A percentile compares a stretch with the other conserved stretches of the same genome.
These are phyloP conservation scores for Knufia fluminis DNA, from an alignment of 2,329 filamentous ascomycete genomes.

Conservation along the genomic window DNA sequence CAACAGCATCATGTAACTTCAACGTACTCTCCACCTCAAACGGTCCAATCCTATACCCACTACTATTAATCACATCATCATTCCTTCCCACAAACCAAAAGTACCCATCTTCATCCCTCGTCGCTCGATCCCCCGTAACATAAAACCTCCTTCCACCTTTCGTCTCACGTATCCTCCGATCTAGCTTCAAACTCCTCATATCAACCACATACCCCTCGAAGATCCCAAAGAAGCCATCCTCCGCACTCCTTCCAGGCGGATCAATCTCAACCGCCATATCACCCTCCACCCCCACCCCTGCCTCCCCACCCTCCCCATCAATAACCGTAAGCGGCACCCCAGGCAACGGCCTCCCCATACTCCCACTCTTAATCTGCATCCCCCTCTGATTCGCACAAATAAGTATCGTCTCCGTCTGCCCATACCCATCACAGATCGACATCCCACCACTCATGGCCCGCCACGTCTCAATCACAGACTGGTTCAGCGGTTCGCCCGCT, in stretches of 20 bases:
- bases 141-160: conserved; percentile 25
- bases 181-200: conserved; percentile 14
- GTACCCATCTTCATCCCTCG: conserved; percentile 28
- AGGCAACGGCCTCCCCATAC: conserved; percentile 33
- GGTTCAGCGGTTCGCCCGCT: conserved; percentile 34
- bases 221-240: conserved; percentile 17
- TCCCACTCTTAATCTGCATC: conserved; percentile 28
- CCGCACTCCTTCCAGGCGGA: conserved; percentile 3
- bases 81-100: conserved; percentile 30
- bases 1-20: conserved; percentile 32
- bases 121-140: conserved; percentile 31
- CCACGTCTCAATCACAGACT: conserved; percentile 32
- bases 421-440: conserved; percentile 34
- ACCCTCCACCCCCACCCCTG: conserved; percentile 26
- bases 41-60: conserved; percentile 32
- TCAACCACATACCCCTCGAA: conserved; percentile 20
- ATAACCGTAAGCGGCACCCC: conserved; percentile 30
- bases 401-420: conserved; percentile 34
- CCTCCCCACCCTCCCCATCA: conserved; percentile 26
- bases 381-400: conserved; percentile 33
- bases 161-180: conserved; percentile 15
- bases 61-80: conserved; percentile 34
- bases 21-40: conserved; percentile 36
- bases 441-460: conserved; percentile 27
- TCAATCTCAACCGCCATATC: conserved; percentile 29